Conservation (phyloP, 2,329 filamentous ascomycete genomes). For the Acephala macrosclerotiorum region DNA sequence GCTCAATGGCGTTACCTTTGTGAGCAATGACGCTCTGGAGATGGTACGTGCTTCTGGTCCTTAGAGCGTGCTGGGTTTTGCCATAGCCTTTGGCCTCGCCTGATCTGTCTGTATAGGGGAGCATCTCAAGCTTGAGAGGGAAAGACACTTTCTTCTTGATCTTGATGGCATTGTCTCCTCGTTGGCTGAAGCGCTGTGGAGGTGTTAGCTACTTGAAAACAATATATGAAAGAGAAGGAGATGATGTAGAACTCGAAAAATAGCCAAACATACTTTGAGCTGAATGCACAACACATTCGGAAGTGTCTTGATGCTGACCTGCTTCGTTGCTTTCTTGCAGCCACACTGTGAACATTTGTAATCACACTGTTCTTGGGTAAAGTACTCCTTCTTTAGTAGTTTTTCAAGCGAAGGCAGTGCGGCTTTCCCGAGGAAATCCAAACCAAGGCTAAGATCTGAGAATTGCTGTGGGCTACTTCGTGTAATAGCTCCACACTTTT, state of each 20-base stretch:
- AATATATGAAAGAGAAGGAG: background rate
- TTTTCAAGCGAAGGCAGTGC: conserved; percentile 56
- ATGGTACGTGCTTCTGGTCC: conserved; percentile 79
- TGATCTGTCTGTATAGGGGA: conserved; percentile 82
- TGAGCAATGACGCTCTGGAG: conserved; percentile 91
- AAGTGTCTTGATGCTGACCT: conserved; percentile 82
- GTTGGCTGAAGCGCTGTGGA: conserved; percentile 74
- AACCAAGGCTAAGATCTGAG: conserved; percentile 85
- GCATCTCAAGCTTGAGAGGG: conserved; percentile 86
- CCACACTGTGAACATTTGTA: conserved; percentile 87
- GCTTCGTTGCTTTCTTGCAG: conserved; percentile 81
- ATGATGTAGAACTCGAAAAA: background rate
- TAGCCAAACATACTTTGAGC: conserved; percentile 72
- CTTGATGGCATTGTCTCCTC: conserved; percentile 78
- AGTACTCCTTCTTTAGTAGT: conserved; percentile 87
- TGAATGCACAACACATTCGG: conserved; percentile 93
- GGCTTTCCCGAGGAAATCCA: conserved; percentile 59
- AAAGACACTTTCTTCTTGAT: conserved; percentile 88
- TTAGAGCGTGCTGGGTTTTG: conserved; percentile 62
- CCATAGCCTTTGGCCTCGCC: conserved; percentile 57
- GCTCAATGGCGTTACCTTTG: conserved; percentile 69
- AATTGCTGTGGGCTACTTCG: conserved; percentile 58
- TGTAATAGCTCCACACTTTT: background rate
- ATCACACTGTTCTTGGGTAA: conserved; percentile 84
- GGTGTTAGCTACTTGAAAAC: conserved; percentile 16